phyloP scores from a whole-genome alignment of 2,329 filamentous ascomycete genomes.

The Phoma sp. region DNA sequence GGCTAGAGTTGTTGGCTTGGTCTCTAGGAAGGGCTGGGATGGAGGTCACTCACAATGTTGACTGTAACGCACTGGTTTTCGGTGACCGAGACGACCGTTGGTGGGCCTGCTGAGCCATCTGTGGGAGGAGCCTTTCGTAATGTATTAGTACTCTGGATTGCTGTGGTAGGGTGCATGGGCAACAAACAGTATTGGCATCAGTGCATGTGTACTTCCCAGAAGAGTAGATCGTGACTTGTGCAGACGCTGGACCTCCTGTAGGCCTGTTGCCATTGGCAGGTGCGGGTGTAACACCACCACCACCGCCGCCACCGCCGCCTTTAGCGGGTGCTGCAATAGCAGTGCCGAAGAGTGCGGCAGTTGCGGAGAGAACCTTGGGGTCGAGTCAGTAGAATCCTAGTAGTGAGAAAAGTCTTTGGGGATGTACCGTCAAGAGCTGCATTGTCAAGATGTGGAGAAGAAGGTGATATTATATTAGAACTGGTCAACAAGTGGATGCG shows the following conservation, averaged over 20 bases:
- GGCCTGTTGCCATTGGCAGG: not conserved
- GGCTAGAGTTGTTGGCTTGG: not conserved
- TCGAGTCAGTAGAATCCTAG: too few relatives aligned
- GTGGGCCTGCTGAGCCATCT: not conserved
- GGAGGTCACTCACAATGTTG: not conserved
- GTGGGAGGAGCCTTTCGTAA: not conserved
- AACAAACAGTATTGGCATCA: not conserved
- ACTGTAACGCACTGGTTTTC: not conserved
- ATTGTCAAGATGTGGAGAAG: too few relatives aligned
- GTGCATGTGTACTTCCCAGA: not conserved
- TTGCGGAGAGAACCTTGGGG: not conserved
- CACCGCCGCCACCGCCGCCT: not conserved
- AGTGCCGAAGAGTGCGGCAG: not conserved
- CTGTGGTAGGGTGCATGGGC: too few relatives aligned
- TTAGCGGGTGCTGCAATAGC: not conserved
- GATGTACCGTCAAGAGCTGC: too few relatives aligned
- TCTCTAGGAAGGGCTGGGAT: not conserved
- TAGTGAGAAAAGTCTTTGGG: too few relatives aligned
- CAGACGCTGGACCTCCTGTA: not conserved
- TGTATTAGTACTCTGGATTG: too few relatives aligned
- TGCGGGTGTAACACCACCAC: not conserved
- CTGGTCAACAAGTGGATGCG: too few relatives aligned
- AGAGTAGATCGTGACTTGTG: not conserved
- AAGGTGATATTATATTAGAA: too few relatives aligned
- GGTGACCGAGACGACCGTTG: not conserved